Percentiles rank a stretch among this genome's conserved stretches.
Evolutionary conservation across 2,329 filamentous ascomycete species (phyloP).

Genomic region (Talaromyces marneffei): DNA sequence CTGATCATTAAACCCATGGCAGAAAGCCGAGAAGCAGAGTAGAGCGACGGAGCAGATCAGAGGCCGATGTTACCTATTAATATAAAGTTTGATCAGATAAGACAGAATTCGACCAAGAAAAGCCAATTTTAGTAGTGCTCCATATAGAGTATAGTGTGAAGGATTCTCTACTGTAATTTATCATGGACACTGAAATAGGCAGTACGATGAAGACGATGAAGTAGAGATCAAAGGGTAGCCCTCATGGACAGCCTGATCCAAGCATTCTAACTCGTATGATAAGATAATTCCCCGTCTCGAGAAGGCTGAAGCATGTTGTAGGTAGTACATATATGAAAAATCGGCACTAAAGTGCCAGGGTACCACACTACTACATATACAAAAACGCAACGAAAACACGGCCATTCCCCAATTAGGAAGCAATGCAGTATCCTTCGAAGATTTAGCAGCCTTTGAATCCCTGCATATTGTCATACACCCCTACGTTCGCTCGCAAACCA

Average conservation of each 20-base stretch:
- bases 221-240: too few species aligned
- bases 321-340: not conserved
- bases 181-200: not conserved
- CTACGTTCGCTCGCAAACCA: not conserved
- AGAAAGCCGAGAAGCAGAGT: conserved; percentile 3
- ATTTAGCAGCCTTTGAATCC: not conserved
- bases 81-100: not conserved
- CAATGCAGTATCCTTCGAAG: not conserved
- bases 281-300: not conserved
- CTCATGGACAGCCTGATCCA: not conserved
- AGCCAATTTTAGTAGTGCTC: not conserved
- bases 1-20: conserved; percentile 4
- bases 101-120: not conserved
- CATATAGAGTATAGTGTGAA: not conserved
- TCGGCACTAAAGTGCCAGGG: not conserved
- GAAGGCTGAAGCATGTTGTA: not conserved
- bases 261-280: not conserved
- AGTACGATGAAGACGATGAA: not conserved
- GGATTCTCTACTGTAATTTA: not conserved
- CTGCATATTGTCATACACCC: not conserved
- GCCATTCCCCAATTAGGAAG: not conserved
- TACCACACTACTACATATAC: not conserved
- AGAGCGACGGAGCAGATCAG: not conserved
- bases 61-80: not conserved
- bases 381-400: not conserved